Conservation (phyloP, 2,329 filamentous ascomycete species). For the Hypoxylon sp. region DNA sequence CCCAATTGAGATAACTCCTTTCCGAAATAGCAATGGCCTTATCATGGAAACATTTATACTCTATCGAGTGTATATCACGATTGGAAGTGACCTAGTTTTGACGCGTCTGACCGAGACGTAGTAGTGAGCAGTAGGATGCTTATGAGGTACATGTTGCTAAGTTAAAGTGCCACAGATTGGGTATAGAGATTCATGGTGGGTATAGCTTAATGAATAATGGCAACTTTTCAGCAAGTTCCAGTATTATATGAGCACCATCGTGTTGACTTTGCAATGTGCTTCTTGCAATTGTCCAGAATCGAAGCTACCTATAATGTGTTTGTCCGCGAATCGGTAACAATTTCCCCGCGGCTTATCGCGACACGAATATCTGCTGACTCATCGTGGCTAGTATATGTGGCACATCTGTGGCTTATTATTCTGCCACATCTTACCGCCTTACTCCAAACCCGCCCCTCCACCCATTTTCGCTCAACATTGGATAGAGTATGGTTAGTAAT, state of each 20-base stretch:
- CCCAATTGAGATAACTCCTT: conserved; percentile 13
- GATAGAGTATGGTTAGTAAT: neutral
- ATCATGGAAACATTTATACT: neutral
- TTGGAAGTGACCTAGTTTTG: neutral
- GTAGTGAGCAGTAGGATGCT: neutral
- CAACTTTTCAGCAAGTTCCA: neutral
- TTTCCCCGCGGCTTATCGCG: neutral
- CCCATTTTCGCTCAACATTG: too few species aligned
- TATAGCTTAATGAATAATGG: neutral
- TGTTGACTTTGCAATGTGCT: neutral
- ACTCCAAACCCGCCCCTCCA: too few species aligned
- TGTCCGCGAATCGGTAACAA: neutral
- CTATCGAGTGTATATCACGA: neutral
- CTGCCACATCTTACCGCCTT: neutral
- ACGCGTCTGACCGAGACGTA: neutral
- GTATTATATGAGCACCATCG: neutral
- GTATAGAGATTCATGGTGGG: neutral
- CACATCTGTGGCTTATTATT: neutral
- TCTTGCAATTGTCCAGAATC: neutral
- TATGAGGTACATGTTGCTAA: neutral
- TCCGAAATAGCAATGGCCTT: conserved; percentile 1
- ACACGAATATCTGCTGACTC: neutral
- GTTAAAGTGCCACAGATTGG: neutral
- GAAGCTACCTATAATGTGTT: neutral
- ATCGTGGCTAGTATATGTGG: neutral